Percentiles rank a stretch among this genome's conserved stretches.
Evolutionary conservation across 345 rosid genomes (phyloP).

Genomic region (Eucalyptus pauciflora): DNA sequence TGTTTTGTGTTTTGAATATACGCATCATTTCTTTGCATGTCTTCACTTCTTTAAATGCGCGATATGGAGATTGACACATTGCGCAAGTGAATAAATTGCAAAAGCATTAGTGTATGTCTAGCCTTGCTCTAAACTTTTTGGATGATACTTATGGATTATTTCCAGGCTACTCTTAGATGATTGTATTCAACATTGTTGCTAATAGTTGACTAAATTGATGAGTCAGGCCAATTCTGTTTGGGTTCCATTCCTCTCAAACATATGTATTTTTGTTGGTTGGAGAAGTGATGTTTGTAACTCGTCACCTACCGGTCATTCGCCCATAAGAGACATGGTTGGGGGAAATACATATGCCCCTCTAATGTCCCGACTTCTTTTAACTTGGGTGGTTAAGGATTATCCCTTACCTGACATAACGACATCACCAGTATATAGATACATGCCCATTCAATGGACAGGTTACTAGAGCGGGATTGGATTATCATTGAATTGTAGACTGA

Average conservation of each 20-base stretch:
- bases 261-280: background rate
- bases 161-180: background rate
- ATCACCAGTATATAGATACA: background rate
- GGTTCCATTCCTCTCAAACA: background rate
- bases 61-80: background rate
- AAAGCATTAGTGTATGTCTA: background rate
- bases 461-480: background rate
- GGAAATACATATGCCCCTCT: background rate
- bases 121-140: background rate
- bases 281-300: background rate
- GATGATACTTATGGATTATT: background rate
- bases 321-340: background rate
- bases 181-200: background rate
- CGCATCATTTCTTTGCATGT: background rate
- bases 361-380: background rate
- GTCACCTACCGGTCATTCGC: background rate
- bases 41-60: background rate
- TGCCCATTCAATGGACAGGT: background rate
- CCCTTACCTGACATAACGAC: rapidly evolving
- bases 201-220: background rate
- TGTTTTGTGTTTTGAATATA: background rate
- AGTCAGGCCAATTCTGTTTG: background rate
- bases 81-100: background rate
- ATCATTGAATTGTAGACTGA: background rate
- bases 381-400: background rate